phyloP scores from a whole-genome alignment of 352 stramenopile species.

The Paralagenidium karlingii region DNA sequence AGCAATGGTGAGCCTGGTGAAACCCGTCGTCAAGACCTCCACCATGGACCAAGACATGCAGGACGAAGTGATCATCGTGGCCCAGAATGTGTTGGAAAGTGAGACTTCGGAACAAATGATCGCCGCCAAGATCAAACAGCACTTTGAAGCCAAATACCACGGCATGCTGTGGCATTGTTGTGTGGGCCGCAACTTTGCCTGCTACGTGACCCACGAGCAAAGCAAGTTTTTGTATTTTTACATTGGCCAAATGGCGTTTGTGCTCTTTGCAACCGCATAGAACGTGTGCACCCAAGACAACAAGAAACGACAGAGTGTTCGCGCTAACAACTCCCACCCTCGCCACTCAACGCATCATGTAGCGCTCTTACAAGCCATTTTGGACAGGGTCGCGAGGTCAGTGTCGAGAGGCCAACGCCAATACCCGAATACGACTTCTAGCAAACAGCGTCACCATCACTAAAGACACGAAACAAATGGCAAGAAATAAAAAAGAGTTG shows the following conservation, averaged over 20 bases:
- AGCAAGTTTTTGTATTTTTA: conserved; percentile 95
- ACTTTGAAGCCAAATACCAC: conserved; percentile 89
- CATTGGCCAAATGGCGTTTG: conserved; percentile 90
- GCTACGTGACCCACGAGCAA: conserved; percentile 90
- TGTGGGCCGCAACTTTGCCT: conserved; percentile 90
- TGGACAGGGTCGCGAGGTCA: no score
- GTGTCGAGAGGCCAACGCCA: no score
- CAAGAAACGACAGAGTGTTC: background rate
- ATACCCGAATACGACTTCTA: no score
- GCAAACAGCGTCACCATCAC: no score
- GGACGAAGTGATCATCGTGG: conserved; percentile 71
- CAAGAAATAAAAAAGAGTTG: no score
- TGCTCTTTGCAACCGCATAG: conserved; percentile 81
- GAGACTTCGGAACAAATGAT: conserved; percentile 83
- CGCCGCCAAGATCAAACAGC: conserved; percentile 82
- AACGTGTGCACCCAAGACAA: background rate
- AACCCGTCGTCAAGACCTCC: conserved; percentile 80
- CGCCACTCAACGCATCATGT: no score
- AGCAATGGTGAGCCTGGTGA: conserved; percentile 43
- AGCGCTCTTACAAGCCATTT: no score
- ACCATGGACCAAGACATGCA: conserved; percentile 81
- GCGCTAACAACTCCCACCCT: background rate
- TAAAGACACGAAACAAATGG: no score
- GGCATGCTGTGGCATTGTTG: conserved; percentile 90
- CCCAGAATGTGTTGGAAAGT: conserved; percentile 65